Evolutionary conservation across 495 filamentous ascomycete genomes (phyloP).

Genomic region (Coniosporium apollinis): DNA sequence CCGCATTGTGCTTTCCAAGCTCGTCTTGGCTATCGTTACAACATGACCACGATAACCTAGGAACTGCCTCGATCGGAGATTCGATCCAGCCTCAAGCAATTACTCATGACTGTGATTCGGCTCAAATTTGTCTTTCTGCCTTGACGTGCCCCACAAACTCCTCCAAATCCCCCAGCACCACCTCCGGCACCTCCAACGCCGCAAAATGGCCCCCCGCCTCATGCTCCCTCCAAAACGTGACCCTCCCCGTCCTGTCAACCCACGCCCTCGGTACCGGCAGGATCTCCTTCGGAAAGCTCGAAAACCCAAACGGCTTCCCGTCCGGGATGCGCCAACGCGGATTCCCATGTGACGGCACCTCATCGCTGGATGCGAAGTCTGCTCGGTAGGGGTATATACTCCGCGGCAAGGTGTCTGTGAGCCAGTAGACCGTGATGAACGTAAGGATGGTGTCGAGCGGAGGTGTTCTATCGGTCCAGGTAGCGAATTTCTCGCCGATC

Average conservation of each 20-base stretch:
- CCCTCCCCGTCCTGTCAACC: conserved; percentile 30
- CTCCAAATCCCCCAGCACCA: conserved; percentile 39
- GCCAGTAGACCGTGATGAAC: conserved; percentile 45
- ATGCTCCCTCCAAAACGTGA: conserved; percentile 33
- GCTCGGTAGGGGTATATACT: conserved; percentile 40
- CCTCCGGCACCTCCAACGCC: conserved; percentile 37
- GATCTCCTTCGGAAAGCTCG: conserved; percentile 40
- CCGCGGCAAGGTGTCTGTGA: conserved; percentile 40
- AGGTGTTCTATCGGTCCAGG: conserved; percentile 41
- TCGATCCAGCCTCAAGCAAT: no score
- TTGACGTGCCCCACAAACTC: conserved; percentile 37
- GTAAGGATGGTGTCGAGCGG: conserved; percentile 38
- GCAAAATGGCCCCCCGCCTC: conserved; percentile 47
- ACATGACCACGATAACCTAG: no score
- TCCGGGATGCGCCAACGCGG: conserved; percentile 26
- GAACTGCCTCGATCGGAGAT: no score
- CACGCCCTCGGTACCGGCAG: conserved; percentile 30
- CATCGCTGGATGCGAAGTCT: conserved; percentile 11
- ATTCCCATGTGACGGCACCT: conserved; percentile 13
- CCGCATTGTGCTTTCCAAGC: no score
- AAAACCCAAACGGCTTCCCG: conserved; percentile 43
- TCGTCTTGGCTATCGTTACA: no score
- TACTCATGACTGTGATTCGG: no score
- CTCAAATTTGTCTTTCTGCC: no score
- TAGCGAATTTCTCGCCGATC: conserved; percentile 51